Base-by-base conservation (phyloP, 139 green algal species). In the Monoraphidium neglectum region DNA sequence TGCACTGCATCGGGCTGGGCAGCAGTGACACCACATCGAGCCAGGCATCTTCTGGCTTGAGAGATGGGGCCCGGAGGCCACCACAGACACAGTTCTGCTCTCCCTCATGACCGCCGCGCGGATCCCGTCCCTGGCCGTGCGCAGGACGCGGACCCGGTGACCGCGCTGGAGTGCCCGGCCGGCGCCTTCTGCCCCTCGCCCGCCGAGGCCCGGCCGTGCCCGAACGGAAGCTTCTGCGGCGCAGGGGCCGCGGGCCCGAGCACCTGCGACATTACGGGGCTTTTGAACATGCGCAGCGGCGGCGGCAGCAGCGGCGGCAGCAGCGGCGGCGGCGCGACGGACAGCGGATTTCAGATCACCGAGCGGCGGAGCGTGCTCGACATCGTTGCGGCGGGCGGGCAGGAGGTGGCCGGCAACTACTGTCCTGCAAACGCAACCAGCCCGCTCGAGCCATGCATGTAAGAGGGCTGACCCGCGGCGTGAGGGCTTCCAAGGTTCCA, bases 141-240 rank as follows among this genome's bases (percentile, higher is more conserved):
- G n/a, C n/a, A n/a, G n/a, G n/a, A n/a, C n/a, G n/a, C n/a, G n/a
- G 12, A 30, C 6, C 51, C 77, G 49, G 62, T 75, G 1, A 35
- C 16, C 6, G 13, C 36, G 2, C 63, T 85, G 54, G 71, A 77
- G 28, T 89, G 84, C 75, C 71, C 75, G 3, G 21, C 40, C 2
- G 84, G 80, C 3, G 72, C 28, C 38, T 85, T 77, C 63, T 89
- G 84, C 72, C 78, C 75, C 51, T 81, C 71, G 0, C 84, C 84
- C 0, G 64, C 51, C 1, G 23, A 54, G 35, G 18, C 46, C 24
- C 18, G 59, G 3, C 6, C 33, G 0, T 89, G 84, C 57, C 78
- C 76, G 4, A 32, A 53, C 24, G 70, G 70, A 8, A 69, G 36
- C 2, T 77, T 68, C 53, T 77, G 70, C 38, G 35, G 36, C 28